Base-by-base conservation (phyloP, 2,329 filamentous ascomycete species). In the Didymella keratinophila region DNA sequence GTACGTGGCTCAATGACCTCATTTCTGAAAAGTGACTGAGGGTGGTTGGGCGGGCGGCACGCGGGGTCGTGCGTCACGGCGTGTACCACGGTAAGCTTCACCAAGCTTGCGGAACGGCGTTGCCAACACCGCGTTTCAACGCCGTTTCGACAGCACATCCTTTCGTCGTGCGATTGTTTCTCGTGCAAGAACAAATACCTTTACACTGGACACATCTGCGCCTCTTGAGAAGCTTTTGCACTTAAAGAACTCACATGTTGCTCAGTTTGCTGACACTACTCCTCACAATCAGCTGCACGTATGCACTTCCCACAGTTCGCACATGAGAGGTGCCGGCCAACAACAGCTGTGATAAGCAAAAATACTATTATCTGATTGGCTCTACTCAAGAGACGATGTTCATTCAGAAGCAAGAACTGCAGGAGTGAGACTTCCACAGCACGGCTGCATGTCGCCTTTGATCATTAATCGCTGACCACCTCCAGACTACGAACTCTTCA, bases 381-480 rank as follows among this genome's bases (percentile, higher is more conserved):
- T 66, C 66, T 6, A 70, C 69, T 10, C 56, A 69, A 25, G 52
- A 59, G 10, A 69, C 68, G 34, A 59, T 70, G 23, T 55, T 62
- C 23, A 68, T 70, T 16, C 68, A 70, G 42, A 58, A 58, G 20
- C 60, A 66, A 18, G 68, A 70, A 30, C 51, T 69, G 3, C 50
- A 63, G 47, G 64, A 63, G 68, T 65, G 51, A 12, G 54, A 16
- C 30, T 32, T 14, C 12, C 30, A 5, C 30, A 32, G 30, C 30
- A 32, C 12, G 30, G 30, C 30, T 39, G 5, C 10, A 12, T 11
- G 2, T 20, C 36, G 18, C 21, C n/a, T 3, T 39, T 11, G 14
- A 18, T 23, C 10, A 3, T 16, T 16, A 28, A 8, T n/a, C 4
- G 27, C 48, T 52, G 28, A 52, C 12, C 4, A 20, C 23, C 4